A percentile compares a stretch with the other conserved stretches of the same genome.
Conservation (phyloP, 1,284 basidiomycete species). For the Cryptococcus amylolentus region DNA sequence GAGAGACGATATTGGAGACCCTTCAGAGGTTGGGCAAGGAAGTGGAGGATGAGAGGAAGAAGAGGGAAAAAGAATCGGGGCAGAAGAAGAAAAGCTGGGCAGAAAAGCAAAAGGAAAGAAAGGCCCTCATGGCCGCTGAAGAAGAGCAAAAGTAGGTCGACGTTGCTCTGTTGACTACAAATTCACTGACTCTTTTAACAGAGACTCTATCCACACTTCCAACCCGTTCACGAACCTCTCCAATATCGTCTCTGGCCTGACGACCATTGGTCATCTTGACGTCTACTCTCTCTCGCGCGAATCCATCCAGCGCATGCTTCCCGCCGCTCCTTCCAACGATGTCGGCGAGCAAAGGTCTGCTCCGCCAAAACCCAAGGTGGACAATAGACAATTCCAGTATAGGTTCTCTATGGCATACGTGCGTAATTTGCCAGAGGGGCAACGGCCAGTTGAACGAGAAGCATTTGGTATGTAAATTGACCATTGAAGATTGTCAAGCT, state of each 20-base stretch:
- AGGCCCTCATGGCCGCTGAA: conserved; percentile 31
- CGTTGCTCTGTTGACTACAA: neutral
- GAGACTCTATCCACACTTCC: conserved; percentile 28
- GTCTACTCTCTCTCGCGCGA: conserved; percentile 50
- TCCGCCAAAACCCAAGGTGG: conserved; percentile 16
- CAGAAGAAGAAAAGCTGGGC: conserved; percentile 48
- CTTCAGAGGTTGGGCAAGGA: conserved; percentile 76
- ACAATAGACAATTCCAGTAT: conserved; percentile 47
- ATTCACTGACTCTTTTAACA: conserved; percentile 11
- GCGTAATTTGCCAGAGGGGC: conserved; percentile 39
- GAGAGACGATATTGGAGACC: conserved; percentile 86
- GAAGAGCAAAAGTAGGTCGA: conserved; percentile 31
- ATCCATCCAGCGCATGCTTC: conserved; percentile 49
- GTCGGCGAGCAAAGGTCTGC: conserved; percentile 8
- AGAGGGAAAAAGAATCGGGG: conserved; percentile 30
- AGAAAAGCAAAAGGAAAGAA: conserved; percentile 49
- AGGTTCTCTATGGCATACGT: conserved; percentile 49
- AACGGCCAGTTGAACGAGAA: conserved; percentile 49
- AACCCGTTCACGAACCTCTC: conserved; percentile 48
- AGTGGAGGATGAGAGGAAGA: conserved; percentile 58
- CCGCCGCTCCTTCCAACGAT: conserved; percentile 15
- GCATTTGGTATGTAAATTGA: conserved; percentile 41
- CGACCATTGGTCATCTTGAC: conserved; percentile 47
- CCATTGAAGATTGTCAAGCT: neutral
- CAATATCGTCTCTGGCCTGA: conserved; percentile 43